Percentiles rank a stretch among this genome's conserved stretches.
These are phyloP conservation scores for Bretziella fagacearum DNA, from an alignment of 2,329 filamentous ascomycete species.

Conservation along the genomic window DNA sequence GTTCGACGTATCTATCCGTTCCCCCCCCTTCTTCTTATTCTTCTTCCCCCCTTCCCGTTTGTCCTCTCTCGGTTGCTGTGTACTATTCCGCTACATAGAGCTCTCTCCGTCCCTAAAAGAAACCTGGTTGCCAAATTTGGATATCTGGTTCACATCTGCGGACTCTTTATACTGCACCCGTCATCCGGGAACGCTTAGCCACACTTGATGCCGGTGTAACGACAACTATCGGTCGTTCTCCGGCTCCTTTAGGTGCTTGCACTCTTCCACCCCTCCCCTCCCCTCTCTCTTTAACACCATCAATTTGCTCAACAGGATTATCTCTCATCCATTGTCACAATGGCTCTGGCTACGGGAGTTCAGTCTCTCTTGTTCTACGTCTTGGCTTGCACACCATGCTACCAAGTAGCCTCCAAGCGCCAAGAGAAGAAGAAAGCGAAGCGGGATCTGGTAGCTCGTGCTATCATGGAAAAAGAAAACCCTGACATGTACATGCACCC, in stretches of 20 bases:
- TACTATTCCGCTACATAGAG: background rate
- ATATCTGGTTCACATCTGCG: background rate
- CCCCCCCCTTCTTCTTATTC: background rate
- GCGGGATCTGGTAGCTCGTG: conserved; percentile 48
- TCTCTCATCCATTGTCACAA: too few relatives aligned
- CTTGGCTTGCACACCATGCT: conserved; percentile 62
- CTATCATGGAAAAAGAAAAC: conserved; percentile 47
- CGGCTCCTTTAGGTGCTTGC: conserved; percentile 3
- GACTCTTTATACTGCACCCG: background rate
- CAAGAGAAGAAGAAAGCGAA: conserved; percentile 55
- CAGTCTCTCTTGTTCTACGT: conserved; percentile 68
- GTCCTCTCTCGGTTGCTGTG: background rate
- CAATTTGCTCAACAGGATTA: too few relatives aligned
- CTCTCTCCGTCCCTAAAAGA: background rate
- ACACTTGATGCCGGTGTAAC: conserved; percentile 10
- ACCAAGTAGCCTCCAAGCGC: conserved; percentile 50
- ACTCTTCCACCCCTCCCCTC: too few relatives aligned
- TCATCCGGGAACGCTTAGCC: background rate
- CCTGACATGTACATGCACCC: conserved; percentile 64
- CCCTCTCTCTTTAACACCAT: background rate
- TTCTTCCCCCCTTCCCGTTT: background rate
- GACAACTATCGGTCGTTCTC: conserved; percentile 6
- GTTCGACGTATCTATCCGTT: too few relatives aligned
- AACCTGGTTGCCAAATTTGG: background rate
- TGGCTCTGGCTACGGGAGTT: conserved; percentile 39